Conservation (phyloP, 768 basidiomycete genomes). For the Paxillus ammoniavirescens region DNA sequence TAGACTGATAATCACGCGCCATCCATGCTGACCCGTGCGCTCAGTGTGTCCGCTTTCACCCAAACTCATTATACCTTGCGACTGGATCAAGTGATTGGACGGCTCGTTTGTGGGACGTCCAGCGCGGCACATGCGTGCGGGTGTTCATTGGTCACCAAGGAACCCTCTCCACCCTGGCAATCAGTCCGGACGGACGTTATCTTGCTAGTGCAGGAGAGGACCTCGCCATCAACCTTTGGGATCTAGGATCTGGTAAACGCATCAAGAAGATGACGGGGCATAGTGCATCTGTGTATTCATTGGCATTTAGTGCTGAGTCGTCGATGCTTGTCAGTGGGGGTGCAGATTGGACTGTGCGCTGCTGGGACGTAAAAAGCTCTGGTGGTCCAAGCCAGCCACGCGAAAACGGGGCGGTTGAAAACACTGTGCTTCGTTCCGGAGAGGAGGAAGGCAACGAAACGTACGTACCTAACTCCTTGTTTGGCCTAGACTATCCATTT, state of each 20-base stretch:
- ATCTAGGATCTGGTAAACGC: constrained; percentile 89
- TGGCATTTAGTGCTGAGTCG: constrained; percentile 91
- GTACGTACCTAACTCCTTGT: constrained; percentile 43
- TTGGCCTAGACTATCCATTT: neutral
- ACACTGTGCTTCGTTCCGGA: constrained; percentile 32
- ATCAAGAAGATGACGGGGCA: constrained; percentile 98
- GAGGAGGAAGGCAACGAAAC: constrained; percentile 65
- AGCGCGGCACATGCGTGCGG: constrained; percentile 87
- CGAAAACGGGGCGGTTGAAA: constrained; percentile 49
- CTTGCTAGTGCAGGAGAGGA: constrained; percentile 93
- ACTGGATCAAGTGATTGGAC: constrained; percentile 98
- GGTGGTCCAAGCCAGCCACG: constrained; percentile 64
- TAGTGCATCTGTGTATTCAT: constrained; percentile 81
- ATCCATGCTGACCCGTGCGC: constrained; percentile 3
- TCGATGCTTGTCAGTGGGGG: constrained; percentile 87
- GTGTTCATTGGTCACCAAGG: constrained; percentile 97
- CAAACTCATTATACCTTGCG: constrained; percentile 95
- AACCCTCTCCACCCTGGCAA: constrained; percentile 76
- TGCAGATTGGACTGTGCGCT: constrained; percentile 95
- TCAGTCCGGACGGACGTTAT: constrained; percentile 93
- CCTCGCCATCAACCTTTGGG: constrained; percentile 93
- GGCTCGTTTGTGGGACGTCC: constrained; percentile 97
- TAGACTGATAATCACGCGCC: constrained; percentile 10
- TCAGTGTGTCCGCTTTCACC: constrained; percentile 94
- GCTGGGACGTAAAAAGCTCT: constrained; percentile 90